Evolutionary conservation across 345 rosid genomes (phyloP).

Genomic region (Orychophragmus violaceus): DNA sequence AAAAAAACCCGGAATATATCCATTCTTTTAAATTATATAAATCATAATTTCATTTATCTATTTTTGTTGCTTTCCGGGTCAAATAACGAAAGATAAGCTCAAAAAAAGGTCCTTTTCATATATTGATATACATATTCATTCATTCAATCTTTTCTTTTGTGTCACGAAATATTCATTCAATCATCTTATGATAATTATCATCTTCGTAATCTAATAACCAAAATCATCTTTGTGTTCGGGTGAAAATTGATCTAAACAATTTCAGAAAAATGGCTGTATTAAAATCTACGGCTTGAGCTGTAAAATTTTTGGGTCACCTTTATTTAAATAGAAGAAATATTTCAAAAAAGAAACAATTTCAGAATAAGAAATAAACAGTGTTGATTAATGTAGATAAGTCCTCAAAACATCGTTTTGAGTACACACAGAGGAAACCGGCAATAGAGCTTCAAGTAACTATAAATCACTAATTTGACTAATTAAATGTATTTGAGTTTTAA

Average conservation of each 20-base stretch:
- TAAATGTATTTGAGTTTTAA: neutral
- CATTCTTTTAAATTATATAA: too few relatives aligned
- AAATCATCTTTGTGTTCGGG: neutral
- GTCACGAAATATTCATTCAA: too few relatives aligned
- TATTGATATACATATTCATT: neutral
- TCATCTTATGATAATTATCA: neutral
- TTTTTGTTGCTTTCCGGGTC: neutral
- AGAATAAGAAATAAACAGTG: neutral
- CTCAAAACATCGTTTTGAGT: neutral
- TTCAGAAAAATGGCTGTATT: too few relatives aligned
- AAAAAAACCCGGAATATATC: too few relatives aligned
- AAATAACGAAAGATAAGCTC: conserved; percentile 6
- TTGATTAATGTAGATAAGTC: neutral
- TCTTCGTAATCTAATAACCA: neutral
- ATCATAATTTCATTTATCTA: neutral
- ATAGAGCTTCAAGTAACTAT: neutral
- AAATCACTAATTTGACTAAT: neutral
- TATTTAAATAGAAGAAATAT: too few relatives aligned
- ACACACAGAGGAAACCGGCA: neutral
- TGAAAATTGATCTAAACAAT: too few relatives aligned
- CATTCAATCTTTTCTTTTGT: too few relatives aligned
- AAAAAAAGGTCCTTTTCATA: neutral
- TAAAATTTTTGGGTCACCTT: too few relatives aligned
- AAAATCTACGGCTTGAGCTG: too few relatives aligned
- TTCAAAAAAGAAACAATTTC: too few relatives aligned